Conservation (phyloP, 2,329 filamentous ascomycete species). For the Calonectria hongkongensis region DNA sequence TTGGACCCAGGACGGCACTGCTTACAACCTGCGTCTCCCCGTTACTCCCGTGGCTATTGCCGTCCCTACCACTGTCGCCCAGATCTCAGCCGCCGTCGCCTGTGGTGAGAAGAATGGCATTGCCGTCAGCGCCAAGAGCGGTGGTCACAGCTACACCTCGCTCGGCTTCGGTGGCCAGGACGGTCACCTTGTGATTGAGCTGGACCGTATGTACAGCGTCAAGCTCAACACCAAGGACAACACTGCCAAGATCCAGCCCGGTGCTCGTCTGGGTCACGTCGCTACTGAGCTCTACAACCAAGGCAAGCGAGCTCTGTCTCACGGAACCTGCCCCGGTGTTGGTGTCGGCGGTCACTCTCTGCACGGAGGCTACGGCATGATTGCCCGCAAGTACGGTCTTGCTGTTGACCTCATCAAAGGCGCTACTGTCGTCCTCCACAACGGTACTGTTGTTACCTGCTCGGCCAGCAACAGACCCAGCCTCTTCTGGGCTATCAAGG, state of each 20-base stretch:
- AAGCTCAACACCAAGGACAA: conserved; percentile 48
- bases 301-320: conserved; percentile 65
- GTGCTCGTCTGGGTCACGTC: conserved; percentile 70
- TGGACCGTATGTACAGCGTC: conserved; percentile 63
- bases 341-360: conserved; percentile 57
- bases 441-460: conserved; percentile 53
- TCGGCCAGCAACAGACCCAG: conserved; percentile 51
- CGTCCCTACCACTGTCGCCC: conserved; percentile 57
- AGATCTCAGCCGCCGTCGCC: conserved; percentile 67
- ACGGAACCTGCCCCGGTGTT: conserved; percentile 70
- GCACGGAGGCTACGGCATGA: conserved; percentile 58
- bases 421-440: conserved; percentile 56
- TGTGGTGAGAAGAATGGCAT: conserved; percentile 66
- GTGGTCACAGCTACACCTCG: conserved; percentile 73
- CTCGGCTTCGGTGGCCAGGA: conserved; percentile 67
- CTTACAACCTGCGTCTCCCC: conserved; percentile 59
- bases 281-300: conserved; percentile 64
- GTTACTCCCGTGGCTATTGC: conserved; percentile 58
- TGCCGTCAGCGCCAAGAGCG: conserved; percentile 70
- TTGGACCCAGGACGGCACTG: conserved; percentile 59
- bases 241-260: conserved; percentile 60
- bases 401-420: conserved; percentile 55
- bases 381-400: conserved; percentile 56
- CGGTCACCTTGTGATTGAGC: conserved; percentile 63
- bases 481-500: conserved; percentile 57